Evolutionary conservation across 495 filamentous ascomycete genomes (phyloP).

Genomic region (Thermothielavioides terrestris): DNA sequence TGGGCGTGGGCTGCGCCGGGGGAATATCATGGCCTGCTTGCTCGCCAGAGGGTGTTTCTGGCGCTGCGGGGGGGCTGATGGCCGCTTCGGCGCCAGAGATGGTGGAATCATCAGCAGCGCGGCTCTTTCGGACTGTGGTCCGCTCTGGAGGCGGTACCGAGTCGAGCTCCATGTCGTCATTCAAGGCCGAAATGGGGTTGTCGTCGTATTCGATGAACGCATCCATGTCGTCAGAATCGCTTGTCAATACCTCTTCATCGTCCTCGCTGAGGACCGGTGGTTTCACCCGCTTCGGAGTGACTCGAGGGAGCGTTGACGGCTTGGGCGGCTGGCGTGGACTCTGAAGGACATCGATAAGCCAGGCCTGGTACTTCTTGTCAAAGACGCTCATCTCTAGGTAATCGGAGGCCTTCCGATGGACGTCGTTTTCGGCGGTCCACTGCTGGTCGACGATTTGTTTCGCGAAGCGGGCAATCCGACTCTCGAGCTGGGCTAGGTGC

Average conservation of each 20-base stretch:
- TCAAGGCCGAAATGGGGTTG: not conserved
- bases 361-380: constrained; percentile 45
- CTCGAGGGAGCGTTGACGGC: constrained; percentile 23
- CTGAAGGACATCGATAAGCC: constrained; percentile 47
- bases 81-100: not conserved
- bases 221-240: constrained; percentile 39
- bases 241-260: constrained; percentile 39
- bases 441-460: constrained; percentile 40
- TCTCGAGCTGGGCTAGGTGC: constrained; percentile 24
- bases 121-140: not conserved
- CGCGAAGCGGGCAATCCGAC: constrained; percentile 43
- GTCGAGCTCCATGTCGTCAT: constrained; percentile 15
- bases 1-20: not conserved
- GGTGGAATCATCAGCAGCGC: not conserved
- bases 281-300: constrained; percentile 12
- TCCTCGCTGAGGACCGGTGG: constrained; percentile 12
- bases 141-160: not conserved
- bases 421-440: constrained; percentile 40
- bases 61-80: not conserved
- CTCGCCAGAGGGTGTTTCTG: not conserved
- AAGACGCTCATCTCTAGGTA: constrained; percentile 54
- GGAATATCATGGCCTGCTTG: not conserved
- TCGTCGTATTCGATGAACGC: constrained; percentile 34
- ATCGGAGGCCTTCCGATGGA: constrained; percentile 44
- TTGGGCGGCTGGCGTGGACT: constrained; percentile 43